Evolutionary conservation across 768 basidiomycete genomes (phyloP).

Genomic region (Leccinum arenicola): DNA sequence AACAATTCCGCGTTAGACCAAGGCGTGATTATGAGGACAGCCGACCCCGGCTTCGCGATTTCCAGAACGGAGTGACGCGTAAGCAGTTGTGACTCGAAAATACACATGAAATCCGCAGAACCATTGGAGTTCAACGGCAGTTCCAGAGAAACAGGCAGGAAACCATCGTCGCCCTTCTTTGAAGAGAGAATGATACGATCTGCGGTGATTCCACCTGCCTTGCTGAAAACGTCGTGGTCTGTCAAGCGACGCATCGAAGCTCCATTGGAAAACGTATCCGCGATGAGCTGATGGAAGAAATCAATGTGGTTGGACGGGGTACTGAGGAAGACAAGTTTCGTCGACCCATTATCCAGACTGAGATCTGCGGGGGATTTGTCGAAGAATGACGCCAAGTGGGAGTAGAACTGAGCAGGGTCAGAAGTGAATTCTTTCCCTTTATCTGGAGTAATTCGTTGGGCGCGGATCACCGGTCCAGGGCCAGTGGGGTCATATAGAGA

Average conservation of each 20-base stretch:
- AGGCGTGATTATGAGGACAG: conserved; percentile 69
- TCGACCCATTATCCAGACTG: conserved; percentile 23
- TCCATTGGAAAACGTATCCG: conserved; percentile 53
- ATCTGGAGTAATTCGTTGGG: conserved; percentile 58
- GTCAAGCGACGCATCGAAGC: conserved; percentile 61
- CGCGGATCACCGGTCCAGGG: conserved; percentile 42
- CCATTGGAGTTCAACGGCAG: conserved; percentile 57
- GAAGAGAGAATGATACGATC: conserved; percentile 67
- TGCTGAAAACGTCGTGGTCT: conserved; percentile 74
- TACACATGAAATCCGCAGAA: conserved; percentile 64
- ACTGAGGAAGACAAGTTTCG: conserved; percentile 55
- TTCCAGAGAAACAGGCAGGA: conserved; percentile 51
- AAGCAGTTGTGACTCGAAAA: conserved; percentile 75
- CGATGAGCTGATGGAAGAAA: conserved; percentile 46
- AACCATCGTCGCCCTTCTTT: conserved; percentile 34
- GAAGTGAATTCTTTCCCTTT: conserved; percentile 52
- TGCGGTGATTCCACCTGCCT: conserved; percentile 64
- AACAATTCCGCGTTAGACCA: conserved; percentile 77
- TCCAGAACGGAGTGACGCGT: conserved; percentile 74
- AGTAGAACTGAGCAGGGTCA: conserved; percentile 40
- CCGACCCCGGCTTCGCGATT: conserved; percentile 61
- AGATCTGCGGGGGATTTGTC: conserved; percentile 27
- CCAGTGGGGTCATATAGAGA: conserved; percentile 45
- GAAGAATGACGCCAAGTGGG: conserved; percentile 35
- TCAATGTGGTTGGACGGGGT: conserved; percentile 44